Evolutionary conservation across 352 stramenopile species (phyloP).

Genomic region (Phytophthora chlamydospora): DNA sequence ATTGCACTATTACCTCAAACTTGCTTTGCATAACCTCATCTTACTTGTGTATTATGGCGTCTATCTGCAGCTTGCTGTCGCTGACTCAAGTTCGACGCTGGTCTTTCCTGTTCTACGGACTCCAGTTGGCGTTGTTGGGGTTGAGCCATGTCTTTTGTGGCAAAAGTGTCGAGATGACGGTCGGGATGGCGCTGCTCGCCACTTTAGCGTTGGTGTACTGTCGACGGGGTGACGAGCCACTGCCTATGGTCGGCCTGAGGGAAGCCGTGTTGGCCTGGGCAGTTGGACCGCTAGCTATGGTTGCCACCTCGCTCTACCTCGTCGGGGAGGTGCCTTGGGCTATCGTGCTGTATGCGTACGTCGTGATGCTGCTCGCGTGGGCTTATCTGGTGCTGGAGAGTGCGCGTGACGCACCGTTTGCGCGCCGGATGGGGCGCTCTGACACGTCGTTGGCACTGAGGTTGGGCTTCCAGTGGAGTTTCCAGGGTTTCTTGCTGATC

Average conservation of each 20-base stretch:
- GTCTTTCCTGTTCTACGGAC: slow-evolving; percentile 61
- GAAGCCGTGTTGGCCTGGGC: slow-evolving; percentile 57
- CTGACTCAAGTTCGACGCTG: slow-evolving; percentile 75
- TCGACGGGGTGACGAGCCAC: slow-evolving; percentile 33
- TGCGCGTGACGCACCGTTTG: slow-evolving; percentile 75
- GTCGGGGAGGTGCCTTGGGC: slow-evolving; percentile 45
- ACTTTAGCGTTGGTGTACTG: slow-evolving; percentile 68
- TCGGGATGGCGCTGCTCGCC: slow-evolving; percentile 34
- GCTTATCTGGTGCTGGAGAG: slow-evolving; percentile 73
- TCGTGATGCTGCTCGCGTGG: slow-evolving; percentile 66
- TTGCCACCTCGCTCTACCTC: slow-evolving; percentile 57
- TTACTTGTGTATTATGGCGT: slow-evolving; percentile 6
- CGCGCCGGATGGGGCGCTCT: slow-evolving; percentile 51
- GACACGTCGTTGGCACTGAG: slow-evolving; percentile 58
- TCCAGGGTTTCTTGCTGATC: slow-evolving; percentile 68
- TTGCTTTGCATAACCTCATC: background rate
- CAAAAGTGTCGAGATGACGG: slow-evolving; percentile 44
- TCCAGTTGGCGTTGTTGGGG: slow-evolving; percentile 49
- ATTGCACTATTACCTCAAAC: too few species aligned
- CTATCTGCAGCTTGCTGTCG: slow-evolving; percentile 57
- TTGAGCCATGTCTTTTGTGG: slow-evolving; percentile 45
- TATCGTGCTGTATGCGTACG: slow-evolving; percentile 60
- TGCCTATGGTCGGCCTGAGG: slow-evolving; percentile 52
- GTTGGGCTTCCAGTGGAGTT: slow-evolving; percentile 65
- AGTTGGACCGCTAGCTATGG: slow-evolving; percentile 64